phyloP scores from a whole-genome alignment of 805 yeast genomes.

The Schwanniomyces sp. region DNA sequence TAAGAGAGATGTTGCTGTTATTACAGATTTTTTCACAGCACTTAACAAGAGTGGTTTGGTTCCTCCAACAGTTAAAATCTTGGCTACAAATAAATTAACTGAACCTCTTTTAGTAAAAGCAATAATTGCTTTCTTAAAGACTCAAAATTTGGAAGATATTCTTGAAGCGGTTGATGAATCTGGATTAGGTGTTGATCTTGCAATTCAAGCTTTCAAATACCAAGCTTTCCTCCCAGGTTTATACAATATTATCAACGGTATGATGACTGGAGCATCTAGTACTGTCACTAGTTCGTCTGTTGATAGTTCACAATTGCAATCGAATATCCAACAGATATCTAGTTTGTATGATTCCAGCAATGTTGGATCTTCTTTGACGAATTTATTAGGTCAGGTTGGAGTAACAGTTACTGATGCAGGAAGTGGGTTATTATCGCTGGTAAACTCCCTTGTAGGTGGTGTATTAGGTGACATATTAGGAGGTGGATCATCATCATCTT shows the following conservation, averaged over 20 bases:
- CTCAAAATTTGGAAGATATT: slow-evolving; percentile 19
- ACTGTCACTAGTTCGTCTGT: slow-evolving; percentile 8
- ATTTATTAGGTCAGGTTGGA: slow-evolving; percentile 4
- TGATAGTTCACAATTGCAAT: slow-evolving; percentile 8
- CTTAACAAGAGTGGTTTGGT: slow-evolving; percentile 22
- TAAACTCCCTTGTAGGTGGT: slow-evolving; percentile 12
- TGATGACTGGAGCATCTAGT: slow-evolving; percentile 12
- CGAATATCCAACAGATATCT: slow-evolving; percentile 9
- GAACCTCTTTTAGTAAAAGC: slow-evolving; percentile 22
- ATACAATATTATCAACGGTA: slow-evolving; percentile 14
- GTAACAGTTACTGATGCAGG: slow-evolving; percentile 3
- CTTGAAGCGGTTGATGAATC: slow-evolving; percentile 24
- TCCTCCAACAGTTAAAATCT: slow-evolving; percentile 17
- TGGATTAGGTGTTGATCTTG: slow-evolving; percentile 25
- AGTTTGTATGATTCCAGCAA: slow-evolving; percentile 3
- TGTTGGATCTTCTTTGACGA: slow-evolving; percentile 4
- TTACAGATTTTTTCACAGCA: slow-evolving; percentile 20
- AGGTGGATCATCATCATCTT: slow-evolving; percentile 5
- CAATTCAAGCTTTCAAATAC: slow-evolving; percentile 14
- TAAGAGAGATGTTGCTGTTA: slow-evolving; percentile 17
- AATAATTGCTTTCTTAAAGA: slow-evolving; percentile 20
- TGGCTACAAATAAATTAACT: slow-evolving; percentile 21
- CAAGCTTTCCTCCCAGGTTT: slow-evolving; percentile 15
- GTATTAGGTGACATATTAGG: not conserved
- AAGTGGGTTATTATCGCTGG: slow-evolving; percentile 12